Base-by-base conservation (phyloP, 1,139 yeast species). In the Pichia sp. region DNA sequence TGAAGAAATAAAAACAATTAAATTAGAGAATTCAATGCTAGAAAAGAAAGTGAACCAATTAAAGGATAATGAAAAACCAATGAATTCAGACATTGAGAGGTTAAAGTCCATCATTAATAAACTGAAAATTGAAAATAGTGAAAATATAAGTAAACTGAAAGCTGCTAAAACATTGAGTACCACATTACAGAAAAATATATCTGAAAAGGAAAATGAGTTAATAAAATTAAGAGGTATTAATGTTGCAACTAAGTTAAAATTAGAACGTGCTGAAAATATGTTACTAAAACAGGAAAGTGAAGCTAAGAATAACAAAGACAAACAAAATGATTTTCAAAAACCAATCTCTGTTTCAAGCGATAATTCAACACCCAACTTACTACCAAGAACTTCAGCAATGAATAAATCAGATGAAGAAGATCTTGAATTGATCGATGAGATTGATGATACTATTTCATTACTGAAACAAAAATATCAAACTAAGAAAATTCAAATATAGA, bases 211-310 rank as follows among this genome's bases (percentile, higher is more conserved):
- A 38, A 58, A 61, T 18, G 57, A 53, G 33, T 43, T 56, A 3
- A 48, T 55, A 16, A 54, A 53, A 42, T 47, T 56, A 42, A 53
- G 54, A 31, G 57, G 55, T 14, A 50, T 54, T 14, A 56, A 58
- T 38, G 54, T 58, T 25, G 62, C 61, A 36, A 47, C 60, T 33
- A 57, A 56, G 29, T 27, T 49, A 16, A 56, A 55, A 31, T 49
- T 55, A 14, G 56, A 55, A 29, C 48, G 55, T n/a, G 58, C 58
- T 10, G 56, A 46, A 18, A 56, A 50, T 14, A 22, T 55, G 14
- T 44, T 55, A 18, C 16, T 44, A 16, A 50, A 47, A 38, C 22
- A 18, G 4, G 28, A 44, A 22, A 22, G 2, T 8, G 42, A 5
- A 19, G 27, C 16, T 9, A 22, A 25, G 11, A 33, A 18, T 22